Percentiles rank a stretch among this genome's conserved stretches.
Conservation (phyloP, 192 early-diverging fungal species). For the Backusella macrospora region DNA sequence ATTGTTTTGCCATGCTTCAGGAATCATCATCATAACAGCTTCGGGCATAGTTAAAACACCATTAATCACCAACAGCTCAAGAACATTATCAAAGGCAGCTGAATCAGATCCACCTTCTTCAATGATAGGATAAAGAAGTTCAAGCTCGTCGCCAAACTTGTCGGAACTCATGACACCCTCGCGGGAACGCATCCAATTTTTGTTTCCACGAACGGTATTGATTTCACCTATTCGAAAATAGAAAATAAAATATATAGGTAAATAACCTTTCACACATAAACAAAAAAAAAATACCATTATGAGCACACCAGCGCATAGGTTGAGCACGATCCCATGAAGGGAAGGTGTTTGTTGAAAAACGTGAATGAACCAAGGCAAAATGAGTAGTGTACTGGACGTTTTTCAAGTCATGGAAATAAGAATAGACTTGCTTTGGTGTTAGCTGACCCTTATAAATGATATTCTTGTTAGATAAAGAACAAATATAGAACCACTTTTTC, state of each 20-base stretch:
- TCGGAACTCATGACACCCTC: constrained; percentile 91
- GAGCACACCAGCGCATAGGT: constrained; percentile 97
- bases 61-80: constrained; percentile 93
- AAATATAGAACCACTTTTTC: constrained; percentile 96
- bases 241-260: background rate
- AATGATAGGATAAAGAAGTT: constrained; percentile 89
- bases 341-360: constrained; percentile 99
- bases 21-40: constrained; percentile 99
- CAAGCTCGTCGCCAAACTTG: constrained; percentile 77
- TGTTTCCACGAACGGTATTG: constrained; percentile 98
- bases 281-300: constrained; percentile 77
- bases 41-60: constrained; percentile 91
- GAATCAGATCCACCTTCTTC: constrained; percentile 97
- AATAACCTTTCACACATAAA: background rate
- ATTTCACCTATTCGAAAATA: constrained; percentile 80
- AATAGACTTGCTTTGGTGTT: constrained; percentile 91
- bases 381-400: constrained; percentile 84
- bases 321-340: constrained; percentile 99
- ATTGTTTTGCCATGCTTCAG: constrained; percentile 98
- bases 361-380: constrained; percentile 97
- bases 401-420: constrained; percentile 90
- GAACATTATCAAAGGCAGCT: constrained; percentile 95
- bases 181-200: constrained; percentile 99
- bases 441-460: constrained; percentile 99
- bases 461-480: constrained; percentile 90